phyloP scores from a whole-genome alignment of 164 flowering plant species.

The Kingdonia uniflora region DNA sequence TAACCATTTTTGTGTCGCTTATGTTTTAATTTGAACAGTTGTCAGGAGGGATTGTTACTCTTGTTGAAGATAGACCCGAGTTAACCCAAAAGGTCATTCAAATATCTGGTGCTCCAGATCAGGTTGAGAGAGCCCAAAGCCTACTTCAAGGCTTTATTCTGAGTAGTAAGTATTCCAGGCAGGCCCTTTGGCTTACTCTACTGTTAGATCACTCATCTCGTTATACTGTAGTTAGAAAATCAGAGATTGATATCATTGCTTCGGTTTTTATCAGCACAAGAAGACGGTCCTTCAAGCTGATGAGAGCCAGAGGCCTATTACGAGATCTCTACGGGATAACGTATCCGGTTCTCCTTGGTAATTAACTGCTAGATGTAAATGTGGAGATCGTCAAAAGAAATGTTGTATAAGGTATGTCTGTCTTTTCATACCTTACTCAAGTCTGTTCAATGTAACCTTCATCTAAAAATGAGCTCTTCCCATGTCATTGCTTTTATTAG shows the following conservation, averaged over 20 bases:
- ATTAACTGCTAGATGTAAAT: too few relatives aligned
- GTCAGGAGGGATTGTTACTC: slow-evolving; percentile 77
- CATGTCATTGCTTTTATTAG: too few relatives aligned
- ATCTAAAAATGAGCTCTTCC: too few relatives aligned
- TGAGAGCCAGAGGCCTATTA: background rate
- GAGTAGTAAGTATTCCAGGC: slow-evolving; percentile 73
- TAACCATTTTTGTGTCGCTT: too few relatives aligned
- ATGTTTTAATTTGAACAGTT: slow-evolving; percentile 31
- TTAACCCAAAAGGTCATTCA: slow-evolving; percentile 55
- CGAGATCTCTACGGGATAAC: background rate
- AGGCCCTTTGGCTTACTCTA: background rate
- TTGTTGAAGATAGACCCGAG: slow-evolving; percentile 65
- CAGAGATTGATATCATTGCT: background rate
- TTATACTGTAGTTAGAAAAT: too few relatives aligned
- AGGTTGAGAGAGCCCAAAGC: slow-evolving; percentile 97
- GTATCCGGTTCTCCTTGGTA: too few relatives aligned
- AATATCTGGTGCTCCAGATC: slow-evolving; percentile 94
- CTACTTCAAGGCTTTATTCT: slow-evolving; percentile 93
- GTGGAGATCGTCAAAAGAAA: too few relatives aligned
- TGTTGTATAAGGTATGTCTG: too few relatives aligned
- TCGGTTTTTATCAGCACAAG: slow-evolving; percentile 35
- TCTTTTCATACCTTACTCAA: too few relatives aligned
- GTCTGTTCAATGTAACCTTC: too few relatives aligned
- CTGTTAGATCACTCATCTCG: too few relatives aligned
- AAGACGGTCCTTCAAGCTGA: slow-evolving; percentile 28